Conservation (phyloP, 495 filamentous ascomycete species). For the Pyrenula massariospora region DNA sequence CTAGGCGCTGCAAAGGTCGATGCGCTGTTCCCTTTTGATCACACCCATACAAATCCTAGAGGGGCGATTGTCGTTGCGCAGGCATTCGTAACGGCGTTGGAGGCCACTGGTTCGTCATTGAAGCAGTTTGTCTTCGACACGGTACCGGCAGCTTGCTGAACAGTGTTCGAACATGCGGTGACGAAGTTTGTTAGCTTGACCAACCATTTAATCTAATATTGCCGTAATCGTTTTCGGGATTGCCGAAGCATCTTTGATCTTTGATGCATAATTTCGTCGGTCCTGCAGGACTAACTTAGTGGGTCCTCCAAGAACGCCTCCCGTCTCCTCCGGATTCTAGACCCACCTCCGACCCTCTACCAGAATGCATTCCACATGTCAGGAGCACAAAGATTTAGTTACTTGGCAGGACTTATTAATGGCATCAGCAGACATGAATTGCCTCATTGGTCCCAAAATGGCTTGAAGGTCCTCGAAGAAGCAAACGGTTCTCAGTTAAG, state of each 20-base stretch:
- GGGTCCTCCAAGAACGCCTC: too few relatives aligned
- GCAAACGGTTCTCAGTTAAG: too few relatives aligned
- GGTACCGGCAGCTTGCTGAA: background rate
- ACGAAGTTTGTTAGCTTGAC: background rate
- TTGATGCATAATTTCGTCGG: background rate
- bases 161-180: background rate
- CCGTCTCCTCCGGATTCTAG: too few relatives aligned
- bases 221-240: background rate
- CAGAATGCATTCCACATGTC: too few relatives aligned
- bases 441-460: too few relatives aligned
- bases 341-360: too few relatives aligned
- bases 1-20: constrained; percentile 31
- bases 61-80: constrained; percentile 47
- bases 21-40: constrained; percentile 46
- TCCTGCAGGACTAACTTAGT: background rate
- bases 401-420: too few relatives aligned
- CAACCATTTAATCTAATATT: background rate
- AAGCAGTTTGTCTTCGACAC: constrained; percentile 5
- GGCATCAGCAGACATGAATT: too few relatives aligned
- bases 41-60: constrained; percentile 50
- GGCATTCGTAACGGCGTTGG: constrained; percentile 50
- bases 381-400: too few relatives aligned
- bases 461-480: too few relatives aligned
- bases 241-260: background rate
- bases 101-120: constrained; percentile 25